Base-by-base conservation (phyloP, 2,329 filamentous ascomycete genomes). In the Botrytis porri region DNA sequence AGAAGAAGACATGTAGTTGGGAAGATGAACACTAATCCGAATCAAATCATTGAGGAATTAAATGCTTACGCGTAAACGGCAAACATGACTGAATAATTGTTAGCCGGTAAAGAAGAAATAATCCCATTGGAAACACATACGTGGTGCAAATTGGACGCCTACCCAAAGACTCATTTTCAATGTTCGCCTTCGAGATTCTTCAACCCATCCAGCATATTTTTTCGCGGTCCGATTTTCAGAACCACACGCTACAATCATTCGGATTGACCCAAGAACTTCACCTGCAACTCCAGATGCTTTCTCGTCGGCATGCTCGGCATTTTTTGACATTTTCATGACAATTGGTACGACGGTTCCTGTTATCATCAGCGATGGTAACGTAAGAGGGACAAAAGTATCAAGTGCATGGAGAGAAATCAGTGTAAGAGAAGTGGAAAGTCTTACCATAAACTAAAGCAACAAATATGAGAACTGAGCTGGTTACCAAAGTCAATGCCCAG, bases 231-330 rank as follows among this genome's bases (percentile, higher is more conserved):
- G 85, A 22, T 81, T 78, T 78, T 91, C 87, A 20, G 89, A 89
- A 51, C 88, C 88, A 76, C 88, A 91, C 0, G 89, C 89, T 54
- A 87, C 84, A 48, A 92, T 84, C 84, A 90, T 91, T 10, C 88
- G 84, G 51, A 91, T 87, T 67, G 86, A 86, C 1, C 84, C 82
- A 75, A 92, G 85, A 3, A 88, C 84, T 79, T 92, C 89, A 72
- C 88, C 89, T 1, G 89, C 89, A 5, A 91, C 83, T 4, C 88
- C 85, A 1, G 86, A 85, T 1, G 89, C 87, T 77, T 86, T 88
- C 1, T 84, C 85, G 76, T 91, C 88, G 29, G 88, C 84, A 69
- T 82, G 80, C 12, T 82, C 77, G 48, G 87, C 80, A 80, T 84
- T 29, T 80, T 81, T 74, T 85, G 85, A 25, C 83, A 83, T 76